A percentile compares a stretch with the other conserved stretches of the same genome.
Conservation (phyloP, 176 grass and related monocot genomes). For the Carex pumila region DNA sequence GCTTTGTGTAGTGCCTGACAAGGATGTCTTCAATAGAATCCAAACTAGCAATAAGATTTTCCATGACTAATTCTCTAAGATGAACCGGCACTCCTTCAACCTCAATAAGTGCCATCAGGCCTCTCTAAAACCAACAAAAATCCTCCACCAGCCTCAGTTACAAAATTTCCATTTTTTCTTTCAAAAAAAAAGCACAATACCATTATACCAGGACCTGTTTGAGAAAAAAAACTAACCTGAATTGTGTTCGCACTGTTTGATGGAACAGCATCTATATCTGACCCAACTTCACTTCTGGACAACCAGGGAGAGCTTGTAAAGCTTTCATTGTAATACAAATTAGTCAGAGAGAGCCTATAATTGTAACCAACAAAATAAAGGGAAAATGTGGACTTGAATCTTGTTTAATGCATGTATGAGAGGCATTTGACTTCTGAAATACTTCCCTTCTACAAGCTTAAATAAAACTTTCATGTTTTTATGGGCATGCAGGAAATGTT, state of each 20-base stretch:
- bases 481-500: neutral
- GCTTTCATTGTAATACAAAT: slow-evolving; percentile 37
- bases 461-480: neutral
- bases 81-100: slow-evolving; percentile 91
- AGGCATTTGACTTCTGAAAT: neutral
- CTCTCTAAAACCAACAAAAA: slow-evolving; percentile 68
- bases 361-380: neutral
- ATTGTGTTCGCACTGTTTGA: slow-evolving; percentile 60
- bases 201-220: neutral
- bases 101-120: slow-evolving; percentile 95
- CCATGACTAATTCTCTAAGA: slow-evolving; percentile 64
- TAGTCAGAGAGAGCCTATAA: slow-evolving; percentile 23
- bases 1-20: slow-evolving; percentile 81
- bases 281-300: slow-evolving; percentile 59
- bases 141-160: neutral
- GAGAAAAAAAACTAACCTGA: slow-evolving; percentile 40
- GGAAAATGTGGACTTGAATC: neutral
- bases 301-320: slow-evolving; percentile 94
- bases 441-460: neutral
- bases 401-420: slow-evolving; percentile 4
- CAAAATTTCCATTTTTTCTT: neutral
- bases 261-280: slow-evolving; percentile 42
- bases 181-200: neutral
- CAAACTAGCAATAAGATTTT: slow-evolving; percentile 95
- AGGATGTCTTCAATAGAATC: slow-evolving; percentile 91